Conservation (phyloP, 1,139 yeast genomes). For the Yamadazyma sp. region DNA sequence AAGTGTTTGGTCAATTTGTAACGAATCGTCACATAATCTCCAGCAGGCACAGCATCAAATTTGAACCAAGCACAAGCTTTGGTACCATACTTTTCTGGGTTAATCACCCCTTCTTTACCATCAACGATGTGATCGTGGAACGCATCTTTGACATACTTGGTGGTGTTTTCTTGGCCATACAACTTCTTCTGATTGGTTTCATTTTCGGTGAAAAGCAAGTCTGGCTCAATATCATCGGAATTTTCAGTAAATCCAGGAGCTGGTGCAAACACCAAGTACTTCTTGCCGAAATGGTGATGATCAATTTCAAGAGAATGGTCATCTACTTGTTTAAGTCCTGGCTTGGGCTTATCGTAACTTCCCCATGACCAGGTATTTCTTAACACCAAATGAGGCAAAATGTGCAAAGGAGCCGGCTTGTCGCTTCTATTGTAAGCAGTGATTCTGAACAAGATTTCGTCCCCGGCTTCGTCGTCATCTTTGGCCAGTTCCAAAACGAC, state of each 20-base stretch:
- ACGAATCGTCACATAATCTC: constrained; percentile 85
- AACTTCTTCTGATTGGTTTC: constrained; percentile 75
- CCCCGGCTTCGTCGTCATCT: constrained; percentile 80
- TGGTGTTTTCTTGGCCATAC: constrained; percentile 60
- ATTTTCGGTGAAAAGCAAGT: constrained; percentile 80
- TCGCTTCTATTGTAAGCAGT: constrained; percentile 88
- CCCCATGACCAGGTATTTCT: constrained; percentile 97
- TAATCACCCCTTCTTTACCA: constrained; percentile 57
- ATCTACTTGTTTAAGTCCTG: constrained; percentile 47
- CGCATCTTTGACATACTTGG: constrained; percentile 77
- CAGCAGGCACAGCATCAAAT: constrained; percentile 81
- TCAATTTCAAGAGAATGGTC: constrained; percentile 55
- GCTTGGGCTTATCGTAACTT: constrained; percentile 53
- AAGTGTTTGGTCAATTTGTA: constrained; percentile 60
- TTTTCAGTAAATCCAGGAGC: constrained; percentile 73
- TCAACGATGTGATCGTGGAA: constrained; percentile 83
- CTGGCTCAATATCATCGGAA: constrained; percentile 71
- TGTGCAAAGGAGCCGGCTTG: constrained; percentile 83
- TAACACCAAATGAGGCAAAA: constrained; percentile 81
- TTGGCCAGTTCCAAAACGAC: constrained; percentile 91
- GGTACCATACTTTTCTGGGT: constrained; percentile 71
- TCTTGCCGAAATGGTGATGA: constrained; percentile 72
- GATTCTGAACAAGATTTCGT: constrained; percentile 82
- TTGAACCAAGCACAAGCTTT: constrained; percentile 69
- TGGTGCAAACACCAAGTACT: constrained; percentile 77